These are phyloP conservation scores for Blastobotrys petasosporus DNA, from an alignment of 1,139 yeast genomes.

Conservation along the genomic window DNA sequence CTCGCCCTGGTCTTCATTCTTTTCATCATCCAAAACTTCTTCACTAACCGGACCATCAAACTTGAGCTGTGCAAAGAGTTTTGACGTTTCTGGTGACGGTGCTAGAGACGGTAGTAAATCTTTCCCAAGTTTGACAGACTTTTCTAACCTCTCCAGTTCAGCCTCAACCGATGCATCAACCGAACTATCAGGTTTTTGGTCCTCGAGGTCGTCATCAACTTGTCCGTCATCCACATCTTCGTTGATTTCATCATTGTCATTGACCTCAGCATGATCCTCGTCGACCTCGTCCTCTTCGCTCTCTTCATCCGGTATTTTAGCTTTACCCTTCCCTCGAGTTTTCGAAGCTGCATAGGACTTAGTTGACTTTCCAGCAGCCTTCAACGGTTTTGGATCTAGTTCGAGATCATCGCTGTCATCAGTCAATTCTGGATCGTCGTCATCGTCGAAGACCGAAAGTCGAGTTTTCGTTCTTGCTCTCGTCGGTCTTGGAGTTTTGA, in stretches of 20 bases:
- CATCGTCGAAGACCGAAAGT: conserved; percentile 10
- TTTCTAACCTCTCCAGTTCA: background rate
- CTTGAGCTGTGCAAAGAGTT: too few species aligned
- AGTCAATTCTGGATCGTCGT: conserved; percentile 2
- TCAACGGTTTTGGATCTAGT: conserved; percentile 4
- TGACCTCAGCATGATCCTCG: background rate
- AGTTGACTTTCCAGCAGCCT: background rate
- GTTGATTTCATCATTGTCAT: background rate
- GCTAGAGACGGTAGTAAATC: background rate
- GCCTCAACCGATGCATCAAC: background rate
- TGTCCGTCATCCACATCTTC: background rate
- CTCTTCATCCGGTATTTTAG: conserved; percentile 4
- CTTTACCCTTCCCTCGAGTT: background rate
- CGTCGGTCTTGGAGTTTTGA: background rate
- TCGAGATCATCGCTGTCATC: background rate
- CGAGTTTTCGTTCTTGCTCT: background rate
- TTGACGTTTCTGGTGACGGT: too few species aligned
- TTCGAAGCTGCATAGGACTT: conserved; percentile 1
- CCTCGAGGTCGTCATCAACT: too few species aligned
- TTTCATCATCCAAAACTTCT: too few species aligned
- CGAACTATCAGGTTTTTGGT: too few species aligned
- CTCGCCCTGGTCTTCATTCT: too few species aligned
- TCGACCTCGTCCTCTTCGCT: background rate
- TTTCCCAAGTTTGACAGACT: background rate
- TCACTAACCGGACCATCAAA: too few species aligned